Conservation (phyloP, 2,329 filamentous ascomycete species). For the Aspergillus udagawae region DNA sequence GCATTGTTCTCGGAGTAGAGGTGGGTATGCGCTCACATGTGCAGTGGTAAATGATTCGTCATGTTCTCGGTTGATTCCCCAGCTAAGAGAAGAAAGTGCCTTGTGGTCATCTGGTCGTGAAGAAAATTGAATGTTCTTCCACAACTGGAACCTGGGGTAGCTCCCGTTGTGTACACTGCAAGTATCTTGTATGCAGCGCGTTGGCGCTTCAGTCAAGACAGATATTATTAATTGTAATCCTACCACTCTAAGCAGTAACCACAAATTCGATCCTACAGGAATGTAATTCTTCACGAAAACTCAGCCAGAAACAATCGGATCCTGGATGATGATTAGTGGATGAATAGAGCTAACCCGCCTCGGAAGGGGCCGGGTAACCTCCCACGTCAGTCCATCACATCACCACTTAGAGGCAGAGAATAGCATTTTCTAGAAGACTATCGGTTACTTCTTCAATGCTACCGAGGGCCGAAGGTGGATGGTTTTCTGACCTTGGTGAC, state of each 20-base stretch:
- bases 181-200: too few relatives aligned
- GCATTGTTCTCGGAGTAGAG: neutral
- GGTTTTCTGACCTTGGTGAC: neutral
- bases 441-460: neutral
- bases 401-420: neutral
- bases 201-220: neutral
- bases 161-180: neutral
- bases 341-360: neutral
- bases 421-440: neutral
- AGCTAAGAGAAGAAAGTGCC: too few relatives aligned
- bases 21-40: neutral
- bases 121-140: neutral
- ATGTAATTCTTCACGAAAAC: neutral
- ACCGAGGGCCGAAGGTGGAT: neutral
- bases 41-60: too few relatives aligned
- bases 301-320: neutral
- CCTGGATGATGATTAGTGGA: neutral
- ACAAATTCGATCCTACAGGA: too few relatives aligned
- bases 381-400: neutral
- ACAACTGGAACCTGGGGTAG: neutral
- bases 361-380: neutral
- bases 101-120: neutral
- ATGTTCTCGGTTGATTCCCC: too few relatives aligned
- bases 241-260: neutral
- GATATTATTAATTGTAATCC: neutral